Base-by-base conservation (phyloP, 495 filamentous ascomycete genomes). In the Hypoxylon intermedium region DNA sequence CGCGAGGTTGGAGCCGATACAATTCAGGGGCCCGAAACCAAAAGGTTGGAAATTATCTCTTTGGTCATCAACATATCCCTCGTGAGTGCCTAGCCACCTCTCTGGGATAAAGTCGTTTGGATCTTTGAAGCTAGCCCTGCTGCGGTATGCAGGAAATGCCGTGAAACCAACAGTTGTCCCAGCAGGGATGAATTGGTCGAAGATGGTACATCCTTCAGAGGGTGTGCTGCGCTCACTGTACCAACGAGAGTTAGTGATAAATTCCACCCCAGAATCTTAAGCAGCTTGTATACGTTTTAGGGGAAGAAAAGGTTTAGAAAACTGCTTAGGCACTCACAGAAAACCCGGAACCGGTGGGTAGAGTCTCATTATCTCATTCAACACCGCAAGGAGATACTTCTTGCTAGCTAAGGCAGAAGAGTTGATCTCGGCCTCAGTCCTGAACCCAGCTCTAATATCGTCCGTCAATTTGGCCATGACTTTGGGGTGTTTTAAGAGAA, bases 301-400 rank as follows among this genome's bases (percentile, higher is more conserved):
- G n/a, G n/a, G n/a, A n/a, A n/a, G n/a, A n/a, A n/a, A n/a, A n/a
- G n/a, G n/a, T n/a, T n/a, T n/a, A n/a, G n/a, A n/a, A n/a, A n/a
- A n/a, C n/a, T n/a, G n/a, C n/a, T n/a, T n/a, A n/a, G n/a, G n/a
- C n/a, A n/a, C n/a, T n/a, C n/a, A n/a, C n/a, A 82, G 59, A 7
- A 75, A 75, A 2, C 68, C 53, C 1, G 82, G 74, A 5, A 74
- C 72, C 0, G 83, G 75, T 19, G 82, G 82, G 50, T 77, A 80
- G 12, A 84, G 58, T 11, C 83, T 74, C 6, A 85, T 69, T 0
- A 66, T 70, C 58, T 85, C 83, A 1, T 72, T 65, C 13, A 85
- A 57, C 5, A 81, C 75, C 0, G 82, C 83, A 20, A 73, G 67
- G 13, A 84, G 67, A 67, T 83, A 84, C 0, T 62, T 64, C 0